Evolutionary conservation across 306 rosid species (phyloP).

Genomic region (Citrullus mucosospermus): DNA sequence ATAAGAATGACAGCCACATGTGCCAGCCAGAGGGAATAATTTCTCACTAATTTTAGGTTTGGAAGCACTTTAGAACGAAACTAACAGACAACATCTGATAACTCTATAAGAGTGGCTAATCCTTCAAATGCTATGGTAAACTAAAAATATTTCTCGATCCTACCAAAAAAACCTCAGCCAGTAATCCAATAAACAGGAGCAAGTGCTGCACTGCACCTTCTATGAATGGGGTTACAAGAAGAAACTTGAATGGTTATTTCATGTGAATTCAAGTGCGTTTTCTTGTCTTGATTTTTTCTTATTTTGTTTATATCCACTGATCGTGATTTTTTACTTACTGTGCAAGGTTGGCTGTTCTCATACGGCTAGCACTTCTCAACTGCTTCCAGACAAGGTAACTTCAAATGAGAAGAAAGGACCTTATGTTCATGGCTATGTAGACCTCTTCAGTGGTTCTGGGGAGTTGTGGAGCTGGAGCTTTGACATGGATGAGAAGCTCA

Average conservation of each 20-base stretch:
- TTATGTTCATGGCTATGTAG: slow-evolving; percentile 78
- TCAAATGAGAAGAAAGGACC: slow-evolving; percentile 36
- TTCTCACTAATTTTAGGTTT: neutral
- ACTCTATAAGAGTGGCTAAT: neutral
- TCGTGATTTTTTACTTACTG: slow-evolving; percentile 9
- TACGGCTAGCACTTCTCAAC: slow-evolving; percentile 31
- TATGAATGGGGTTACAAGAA: neutral
- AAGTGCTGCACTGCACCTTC: neutral
- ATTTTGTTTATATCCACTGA: neutral
- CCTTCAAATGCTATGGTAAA: neutral
- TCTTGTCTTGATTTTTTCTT: neutral
- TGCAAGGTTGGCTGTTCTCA: slow-evolving; percentile 35
- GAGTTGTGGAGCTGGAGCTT: slow-evolving; percentile 85
- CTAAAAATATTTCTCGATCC: neutral
- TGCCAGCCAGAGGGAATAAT: neutral
- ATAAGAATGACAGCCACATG: neutral
- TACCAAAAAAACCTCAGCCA: neutral
- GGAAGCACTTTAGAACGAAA: neutral
- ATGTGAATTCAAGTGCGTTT: neutral
- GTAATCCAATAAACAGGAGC: neutral
- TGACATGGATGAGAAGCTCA: slow-evolving; percentile 50
- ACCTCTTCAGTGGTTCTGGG: slow-evolving; percentile 82
- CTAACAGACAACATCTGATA: neutral
- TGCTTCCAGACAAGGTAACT: slow-evolving; percentile 36
- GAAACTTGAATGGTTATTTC: neutral